These are phyloP conservation scores for Hypoxylon rubiginosum DNA, from an alignment of 2,329 filamentous ascomycete genomes.

Conservation along the genomic window DNA sequence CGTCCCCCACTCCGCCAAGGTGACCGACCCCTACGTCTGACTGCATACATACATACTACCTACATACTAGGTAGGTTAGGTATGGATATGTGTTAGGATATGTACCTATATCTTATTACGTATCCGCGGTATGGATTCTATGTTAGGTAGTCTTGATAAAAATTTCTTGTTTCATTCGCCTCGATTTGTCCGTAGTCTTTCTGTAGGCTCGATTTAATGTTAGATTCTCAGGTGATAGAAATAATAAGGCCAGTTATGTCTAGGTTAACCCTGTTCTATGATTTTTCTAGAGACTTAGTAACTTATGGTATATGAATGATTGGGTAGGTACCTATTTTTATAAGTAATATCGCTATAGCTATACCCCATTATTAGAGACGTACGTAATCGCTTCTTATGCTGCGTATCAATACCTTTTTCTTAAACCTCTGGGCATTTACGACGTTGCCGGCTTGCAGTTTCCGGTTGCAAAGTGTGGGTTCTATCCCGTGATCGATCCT, in stretches of 20 bases:
- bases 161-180: conserved; percentile 18
- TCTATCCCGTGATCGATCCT: conserved; percentile 40
- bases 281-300: neutral
- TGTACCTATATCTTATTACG: conserved; percentile 26
- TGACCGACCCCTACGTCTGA: neutral
- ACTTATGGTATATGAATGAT: conserved; percentile 17
- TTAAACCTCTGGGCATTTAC: conserved; percentile 4
- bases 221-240: conserved; percentile 22
- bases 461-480: conserved; percentile 19
- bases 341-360: conserved; percentile 18
- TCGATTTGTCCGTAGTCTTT: conserved; percentile 12
- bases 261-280: conserved; percentile 4
- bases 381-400: neutral
- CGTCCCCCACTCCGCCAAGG: conserved; percentile 29
- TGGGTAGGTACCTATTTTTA: too few species aligned
- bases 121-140: neutral
- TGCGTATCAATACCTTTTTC: neutral
- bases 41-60: too few species aligned
- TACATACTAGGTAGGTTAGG: neutral
- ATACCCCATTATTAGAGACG: conserved; percentile 14
- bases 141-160: conserved; percentile 3
- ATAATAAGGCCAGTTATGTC: conserved; percentile 17
- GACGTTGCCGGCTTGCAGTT: conserved; percentile 18
- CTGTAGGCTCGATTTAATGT: conserved; percentile 15
- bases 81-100: conserved; percentile 9